Evolutionary conservation across 2,329 filamentous ascomycete genomes (phyloP).

Genomic region (Cladosporium halotolerans): DNA sequence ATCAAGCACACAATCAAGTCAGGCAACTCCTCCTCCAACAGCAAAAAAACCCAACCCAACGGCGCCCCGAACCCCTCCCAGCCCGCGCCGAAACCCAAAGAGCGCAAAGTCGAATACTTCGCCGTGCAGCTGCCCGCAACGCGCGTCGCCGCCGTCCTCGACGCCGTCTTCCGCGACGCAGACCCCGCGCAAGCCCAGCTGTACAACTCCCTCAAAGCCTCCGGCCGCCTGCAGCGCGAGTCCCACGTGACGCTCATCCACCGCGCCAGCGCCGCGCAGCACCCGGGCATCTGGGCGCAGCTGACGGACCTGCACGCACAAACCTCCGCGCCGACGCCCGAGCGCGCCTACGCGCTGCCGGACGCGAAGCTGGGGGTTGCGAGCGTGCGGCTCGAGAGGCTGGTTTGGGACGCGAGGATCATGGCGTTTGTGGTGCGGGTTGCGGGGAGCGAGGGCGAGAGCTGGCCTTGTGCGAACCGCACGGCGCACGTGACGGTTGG

Average conservation of each 20-base stretch:
- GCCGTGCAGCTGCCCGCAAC: constrained; percentile 49
- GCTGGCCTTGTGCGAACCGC: constrained; percentile 61
- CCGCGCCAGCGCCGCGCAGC: constrained; percentile 54
- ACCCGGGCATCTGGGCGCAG: constrained; percentile 67
- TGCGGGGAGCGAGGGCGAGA: constrained; percentile 39
- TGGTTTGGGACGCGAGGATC: constrained; percentile 78
- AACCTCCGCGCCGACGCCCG: constrained; percentile 28
- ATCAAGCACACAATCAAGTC: constrained; percentile 68
- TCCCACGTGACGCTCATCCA: constrained; percentile 97
- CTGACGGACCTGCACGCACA: constrained; percentile 57
- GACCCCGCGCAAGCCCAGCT: constrained; percentile 55
- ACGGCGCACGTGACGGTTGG: constrained; percentile 87
- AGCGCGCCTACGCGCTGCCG: constrained; percentile 32
- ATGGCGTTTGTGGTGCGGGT: constrained; percentile 88
- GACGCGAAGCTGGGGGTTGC: constrained; percentile 57
- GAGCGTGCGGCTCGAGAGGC: constrained; percentile 54
- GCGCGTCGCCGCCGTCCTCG: constrained; percentile 54
- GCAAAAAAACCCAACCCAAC: constrained; percentile 28
- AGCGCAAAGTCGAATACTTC: constrained; percentile 58
- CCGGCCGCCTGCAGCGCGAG: constrained; percentile 67
- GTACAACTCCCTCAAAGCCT: constrained; percentile 68
- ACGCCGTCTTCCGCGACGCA: constrained; percentile 59
- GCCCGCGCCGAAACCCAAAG: constrained; percentile 39
- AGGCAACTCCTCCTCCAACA: constrained; percentile 34
- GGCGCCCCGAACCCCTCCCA: constrained; percentile 18